Evolutionary conservation across 23 red algal species (phyloP), one percentile per base, ranked within the genome.

Genomic region (Gracilaria gracilis): DNA sequence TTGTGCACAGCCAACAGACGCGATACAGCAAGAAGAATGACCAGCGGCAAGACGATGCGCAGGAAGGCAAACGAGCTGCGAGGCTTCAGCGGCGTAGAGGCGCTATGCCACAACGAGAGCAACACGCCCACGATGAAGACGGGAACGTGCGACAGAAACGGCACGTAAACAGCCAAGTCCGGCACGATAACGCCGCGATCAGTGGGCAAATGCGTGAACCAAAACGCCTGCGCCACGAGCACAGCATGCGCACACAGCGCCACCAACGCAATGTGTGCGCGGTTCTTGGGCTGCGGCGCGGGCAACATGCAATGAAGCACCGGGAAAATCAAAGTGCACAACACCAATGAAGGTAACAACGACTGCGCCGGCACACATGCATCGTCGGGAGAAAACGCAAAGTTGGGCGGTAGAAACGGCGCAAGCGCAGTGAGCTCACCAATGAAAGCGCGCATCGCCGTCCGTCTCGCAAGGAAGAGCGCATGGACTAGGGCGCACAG

Each of bases 71-170:
- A 29, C 40, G 40, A 11, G 39, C 31, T 19, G 9, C 39, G 39
- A 27, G 65, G 15, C 9, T 29, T 0, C n/a, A 13, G 23, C 54
- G 36, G 62, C 35, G 54, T 38, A 9, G 40, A 4, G 17, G 59
- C 57, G 55, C 32, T 54, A 38, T 86, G 72, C 72, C 72, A 86
- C n/a, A 86, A 54, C 4, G 65, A 57, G 11, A 86, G 61, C 37
- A 86, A 38, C 37, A 86, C 16, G 61, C 82, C 82, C 14, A 28
- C 31, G 1, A 73, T 54, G 37, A 86, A 86, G 1, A 74, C 51
- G 14, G 87, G 87, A 23, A 90, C 36, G 57, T 90, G 76, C 4
- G 74, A 17, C 54, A 81, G 64, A 61, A 90, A 90, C 48, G 87
- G 87, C 24, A 90, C 53, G 29, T 90, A 79, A 23, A 47, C 54